Percentiles rank a stretch among this genome's conserved stretches.
Evolutionary conservation across 768 basidiomycete genomes (phyloP).

Genomic region (Royoungia palumana): DNA sequence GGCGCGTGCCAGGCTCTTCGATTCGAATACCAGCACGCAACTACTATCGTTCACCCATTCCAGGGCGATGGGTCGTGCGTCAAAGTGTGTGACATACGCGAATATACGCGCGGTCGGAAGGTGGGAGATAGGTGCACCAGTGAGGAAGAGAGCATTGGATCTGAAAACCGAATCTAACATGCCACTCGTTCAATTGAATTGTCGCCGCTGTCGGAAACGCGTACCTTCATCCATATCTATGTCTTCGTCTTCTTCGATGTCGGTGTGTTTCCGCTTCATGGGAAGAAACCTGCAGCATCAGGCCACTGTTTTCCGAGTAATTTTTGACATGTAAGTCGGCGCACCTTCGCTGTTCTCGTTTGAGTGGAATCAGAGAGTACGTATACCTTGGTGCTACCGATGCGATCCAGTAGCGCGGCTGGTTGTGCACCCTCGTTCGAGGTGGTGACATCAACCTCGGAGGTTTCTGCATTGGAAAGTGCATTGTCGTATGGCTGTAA

Average conservation of each 20-base stretch:
- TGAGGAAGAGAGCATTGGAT: conserved; percentile 67
- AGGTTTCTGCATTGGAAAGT: conserved; percentile 56
- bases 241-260: conserved; percentile 35
- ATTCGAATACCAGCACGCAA: conserved; percentile 72
- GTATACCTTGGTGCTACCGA: conserved; percentile 73
- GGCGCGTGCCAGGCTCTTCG: conserved; percentile 48
- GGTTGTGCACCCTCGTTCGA: conserved; percentile 26
- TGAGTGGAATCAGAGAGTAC: conserved; percentile 66
- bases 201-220: conserved; percentile 15
- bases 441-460: conserved; percentile 28
- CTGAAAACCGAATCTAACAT: conserved; percentile 47
- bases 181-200: not conserved
- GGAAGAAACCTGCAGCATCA: conserved; percentile 41
- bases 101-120: conserved; percentile 76
- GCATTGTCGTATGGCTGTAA: conserved; percentile 51
- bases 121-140: conserved; percentile 68
- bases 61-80: conserved; percentile 66
- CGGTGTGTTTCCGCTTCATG: conserved; percentile 48
- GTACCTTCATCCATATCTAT: conserved; percentile 33
- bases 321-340: conserved; percentile 43
- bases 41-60: conserved; percentile 88
- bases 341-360: conserved; percentile 68
- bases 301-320: conserved; percentile 35
- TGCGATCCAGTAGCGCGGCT: conserved; percentile 56
- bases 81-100: conserved; percentile 78